These are phyloP conservation scores for Hirschfeldia incana DNA, from an alignment of 345 rosid genomes.

Conservation along the genomic window DNA sequence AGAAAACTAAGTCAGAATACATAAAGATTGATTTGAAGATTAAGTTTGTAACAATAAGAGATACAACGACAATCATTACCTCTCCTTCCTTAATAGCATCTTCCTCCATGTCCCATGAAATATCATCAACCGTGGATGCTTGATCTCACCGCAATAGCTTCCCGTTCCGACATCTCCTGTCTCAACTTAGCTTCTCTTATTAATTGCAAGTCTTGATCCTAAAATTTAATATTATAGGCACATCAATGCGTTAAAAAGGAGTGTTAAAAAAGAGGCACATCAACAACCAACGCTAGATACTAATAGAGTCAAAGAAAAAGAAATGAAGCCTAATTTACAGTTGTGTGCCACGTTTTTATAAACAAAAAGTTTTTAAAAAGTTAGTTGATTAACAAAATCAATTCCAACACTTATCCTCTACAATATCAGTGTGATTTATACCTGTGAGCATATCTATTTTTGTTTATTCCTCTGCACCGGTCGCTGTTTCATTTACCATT, in stretches of 20 bases:
- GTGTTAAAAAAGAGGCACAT: background rate
- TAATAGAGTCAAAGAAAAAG: too few species aligned
- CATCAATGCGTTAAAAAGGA: background rate
- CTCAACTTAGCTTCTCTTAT: constrained; percentile 58
- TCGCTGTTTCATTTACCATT: too few species aligned
- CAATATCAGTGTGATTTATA: too few species aligned
- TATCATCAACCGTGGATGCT: constrained; percentile 82
- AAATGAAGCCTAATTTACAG: too few species aligned
- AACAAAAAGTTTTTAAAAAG: background rate
- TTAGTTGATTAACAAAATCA: background rate
- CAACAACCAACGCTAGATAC: background rate
- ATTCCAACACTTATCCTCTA: too few species aligned
- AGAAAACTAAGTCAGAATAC: background rate
- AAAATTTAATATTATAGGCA: constrained; percentile 16
- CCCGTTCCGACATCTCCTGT: constrained; percentile 61
- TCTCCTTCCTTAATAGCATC: constrained; percentile 91
- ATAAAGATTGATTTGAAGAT: background rate
- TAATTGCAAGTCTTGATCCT: constrained; percentile 65
- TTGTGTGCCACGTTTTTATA: constrained; percentile 61
- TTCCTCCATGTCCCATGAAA: constrained; percentile 99
- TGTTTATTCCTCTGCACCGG: too few species aligned
- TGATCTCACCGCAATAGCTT: constrained; percentile 56
- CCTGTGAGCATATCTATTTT: too few species aligned
- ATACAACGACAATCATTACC: constrained; percentile 40
- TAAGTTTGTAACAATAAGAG: background rate